Evolutionary conservation across 1,284 basidiomycete species (phyloP), one percentile per base, ranked within the genome.

Genomic region (Sanghuangporus baumii): DNA sequence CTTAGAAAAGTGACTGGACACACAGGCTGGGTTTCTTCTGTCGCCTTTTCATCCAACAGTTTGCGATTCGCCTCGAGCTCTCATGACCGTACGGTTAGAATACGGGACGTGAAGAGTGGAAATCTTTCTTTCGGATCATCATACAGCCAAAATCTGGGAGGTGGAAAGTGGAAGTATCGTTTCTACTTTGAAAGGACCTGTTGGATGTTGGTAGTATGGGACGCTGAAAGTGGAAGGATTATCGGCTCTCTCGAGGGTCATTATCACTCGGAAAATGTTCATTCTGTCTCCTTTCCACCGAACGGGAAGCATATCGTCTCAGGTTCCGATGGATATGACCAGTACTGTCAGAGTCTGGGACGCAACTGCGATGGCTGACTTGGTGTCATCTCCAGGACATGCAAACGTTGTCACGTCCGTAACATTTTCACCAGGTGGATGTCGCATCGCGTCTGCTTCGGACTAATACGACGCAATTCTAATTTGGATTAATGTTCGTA

Each of bases 41-140:
- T 51, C 26, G 48, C 48, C 6, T 51, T 51, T 31, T 51, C 48
- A 7, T 23, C 18, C 26, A 14, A 23, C 20, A 66, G 67, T 20
- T 64, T 43, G 37, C 56, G 52, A 6, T 41, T 71, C 47, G 59
- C 65, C 36, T 69, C 70, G 14, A 66, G 62, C 38, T 69, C 69
- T 16, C 8, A 12, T 31, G 52, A 66, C 56, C 8, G 1, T 40
- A 43, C 57, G n/a, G 31, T 58, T n/a, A 38, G 16, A 6, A 20
- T 58, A 7, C 20, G 40, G 57, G 41, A 58, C 38, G 48, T 34
- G 20, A 23, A 14, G 6, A 51, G 48, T 51, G 48, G 48, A 23
- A 20, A 23, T 11, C 23, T 36, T 20, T 1, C 18, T n/a, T n/a
- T 8, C 18, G 31, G 36, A 14, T 14, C 12, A 51, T 51, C 5